Evolutionary conservation across 441 rosid genomes (phyloP).

Genomic region (Daphne laureola): DNA sequence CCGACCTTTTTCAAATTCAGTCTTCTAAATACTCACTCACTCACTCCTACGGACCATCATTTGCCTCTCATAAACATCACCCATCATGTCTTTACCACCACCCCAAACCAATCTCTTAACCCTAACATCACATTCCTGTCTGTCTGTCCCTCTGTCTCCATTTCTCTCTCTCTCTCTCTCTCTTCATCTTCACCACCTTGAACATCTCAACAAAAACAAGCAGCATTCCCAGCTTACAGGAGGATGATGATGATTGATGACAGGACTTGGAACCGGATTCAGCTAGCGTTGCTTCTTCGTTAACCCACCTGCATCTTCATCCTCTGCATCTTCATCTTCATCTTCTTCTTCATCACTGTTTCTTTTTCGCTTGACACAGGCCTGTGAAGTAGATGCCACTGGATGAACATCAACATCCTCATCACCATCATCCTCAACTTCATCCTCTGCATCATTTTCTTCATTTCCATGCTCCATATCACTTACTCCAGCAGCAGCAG

Average conservation of each 20-base stretch:
- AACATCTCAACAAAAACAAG: slow-evolving; percentile 19
- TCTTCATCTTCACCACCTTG: slow-evolving; percentile 2
- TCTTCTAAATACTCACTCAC: slow-evolving; percentile 16
- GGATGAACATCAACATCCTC: slow-evolving; percentile 12
- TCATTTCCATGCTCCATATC: slow-evolving; percentile 38
- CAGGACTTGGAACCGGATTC: background rate
- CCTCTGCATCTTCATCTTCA: slow-evolving; percentile 25
- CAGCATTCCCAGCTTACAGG: slow-evolving; percentile 4
- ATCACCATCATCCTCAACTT: slow-evolving; percentile 40
- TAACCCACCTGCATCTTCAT: slow-evolving; percentile 27
- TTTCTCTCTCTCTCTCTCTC: no score
- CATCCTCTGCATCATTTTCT: slow-evolving; percentile 39
- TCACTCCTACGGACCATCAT: slow-evolving; percentile 2
- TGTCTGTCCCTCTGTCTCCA: no score
- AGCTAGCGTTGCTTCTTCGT: slow-evolving; percentile 39
- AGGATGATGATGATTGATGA: background rate
- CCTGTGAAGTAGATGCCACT: slow-evolving; percentile 31
- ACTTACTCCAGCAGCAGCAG: slow-evolving; percentile 30
- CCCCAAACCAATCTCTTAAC: slow-evolving; percentile 16
- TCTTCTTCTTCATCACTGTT: slow-evolving; percentile 22
- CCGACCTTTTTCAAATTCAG: slow-evolving; percentile 39
- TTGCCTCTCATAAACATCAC: slow-evolving; percentile 18
- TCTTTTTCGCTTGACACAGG: slow-evolving; percentile 39
- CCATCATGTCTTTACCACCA: slow-evolving; percentile 21
- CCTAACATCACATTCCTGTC: slow-evolving; percentile 17